Conservation (phyloP, 495 filamentous ascomycete genomes). For the Chaetomium fimeti region DNA sequence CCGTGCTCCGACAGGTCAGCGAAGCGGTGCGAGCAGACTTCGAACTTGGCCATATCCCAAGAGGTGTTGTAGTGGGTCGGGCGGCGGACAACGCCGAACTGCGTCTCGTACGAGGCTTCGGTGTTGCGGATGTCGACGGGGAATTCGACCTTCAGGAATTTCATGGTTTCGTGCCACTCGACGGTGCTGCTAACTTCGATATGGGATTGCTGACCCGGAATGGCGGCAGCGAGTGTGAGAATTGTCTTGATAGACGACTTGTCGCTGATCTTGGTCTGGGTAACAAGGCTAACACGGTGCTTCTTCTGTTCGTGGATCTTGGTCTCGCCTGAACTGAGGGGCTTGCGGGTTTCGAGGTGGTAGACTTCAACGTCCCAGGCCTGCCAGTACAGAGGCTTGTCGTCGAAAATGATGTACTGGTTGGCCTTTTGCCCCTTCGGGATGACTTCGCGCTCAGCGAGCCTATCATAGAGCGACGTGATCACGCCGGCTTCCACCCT, state of each 20-base stretch:
- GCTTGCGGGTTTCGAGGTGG: constrained; percentile 82
- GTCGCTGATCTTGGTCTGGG: constrained; percentile 81
- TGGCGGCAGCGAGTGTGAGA: constrained; percentile 70
- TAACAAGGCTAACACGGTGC: constrained; percentile 73
- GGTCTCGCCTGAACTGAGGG: constrained; percentile 64
- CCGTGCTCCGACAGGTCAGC: constrained; percentile 92
- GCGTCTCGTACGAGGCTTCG: constrained; percentile 93
- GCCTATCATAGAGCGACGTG: constrained; percentile 74
- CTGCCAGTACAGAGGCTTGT: constrained; percentile 98
- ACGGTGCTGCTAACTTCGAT: constrained; percentile 80
- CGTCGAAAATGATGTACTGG: constrained; percentile 93
- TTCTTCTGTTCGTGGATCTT: constrained; percentile 68
- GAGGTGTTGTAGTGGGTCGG: constrained; percentile 95
- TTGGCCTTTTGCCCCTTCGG: constrained; percentile 77
- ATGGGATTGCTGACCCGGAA: constrained; percentile 61
- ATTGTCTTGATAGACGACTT: constrained; percentile 84
- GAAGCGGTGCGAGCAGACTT: constrained; percentile 97
- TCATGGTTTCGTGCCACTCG: constrained; percentile 93
- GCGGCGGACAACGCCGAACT: constrained; percentile 82
- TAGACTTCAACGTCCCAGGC: constrained; percentile 99
- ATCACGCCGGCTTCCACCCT: constrained; percentile 72
- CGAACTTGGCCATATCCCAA: constrained; percentile 99
- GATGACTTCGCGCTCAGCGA: constrained; percentile 70
- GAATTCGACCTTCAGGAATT: constrained; percentile 98
- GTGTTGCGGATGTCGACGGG: constrained; percentile 89